These are phyloP conservation scores for Dalbergia cochinchinensis DNA, from an alignment of 306 rosid species.

Conservation along the genomic window DNA sequence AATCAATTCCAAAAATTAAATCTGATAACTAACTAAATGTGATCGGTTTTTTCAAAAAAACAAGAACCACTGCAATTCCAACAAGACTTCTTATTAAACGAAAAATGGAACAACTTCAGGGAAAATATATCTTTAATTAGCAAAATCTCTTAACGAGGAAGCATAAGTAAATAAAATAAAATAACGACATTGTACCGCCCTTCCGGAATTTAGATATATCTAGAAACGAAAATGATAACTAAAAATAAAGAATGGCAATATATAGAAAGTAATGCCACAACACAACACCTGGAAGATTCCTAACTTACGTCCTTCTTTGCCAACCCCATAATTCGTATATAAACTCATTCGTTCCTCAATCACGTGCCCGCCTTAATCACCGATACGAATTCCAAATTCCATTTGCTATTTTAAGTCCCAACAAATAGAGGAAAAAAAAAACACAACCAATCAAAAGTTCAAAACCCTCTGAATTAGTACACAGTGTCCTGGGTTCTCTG, in stretches of 20 bases:
- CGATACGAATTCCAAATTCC: neutral
- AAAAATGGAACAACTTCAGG: too few species aligned
- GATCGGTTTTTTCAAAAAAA: too few species aligned
- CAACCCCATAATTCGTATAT: neutral
- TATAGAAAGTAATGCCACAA: neutral
- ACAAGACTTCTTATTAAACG: too few species aligned
- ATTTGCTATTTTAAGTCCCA: too few species aligned
- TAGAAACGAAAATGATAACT: neutral
- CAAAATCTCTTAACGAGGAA: neutral
- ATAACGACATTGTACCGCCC: neutral
- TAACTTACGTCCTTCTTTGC: neutral
- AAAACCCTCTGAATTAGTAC: too few species aligned
- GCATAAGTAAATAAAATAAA: neutral
- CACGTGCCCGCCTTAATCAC: neutral
- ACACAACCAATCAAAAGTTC: too few species aligned
- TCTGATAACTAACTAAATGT: too few species aligned
- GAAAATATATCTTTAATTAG: too few species aligned
- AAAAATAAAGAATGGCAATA: neutral
- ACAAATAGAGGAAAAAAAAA: too few species aligned
- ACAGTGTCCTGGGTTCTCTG: too few species aligned
- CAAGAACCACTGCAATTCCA: too few species aligned
- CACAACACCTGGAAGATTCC: conserved; percentile 35
- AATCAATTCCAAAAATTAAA: too few species aligned
- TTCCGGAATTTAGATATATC: neutral
- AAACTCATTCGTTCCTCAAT: neutral